phyloP scores from a whole-genome alignment of 805 yeast genomes.

The Ogataea haglerorum region DNA sequence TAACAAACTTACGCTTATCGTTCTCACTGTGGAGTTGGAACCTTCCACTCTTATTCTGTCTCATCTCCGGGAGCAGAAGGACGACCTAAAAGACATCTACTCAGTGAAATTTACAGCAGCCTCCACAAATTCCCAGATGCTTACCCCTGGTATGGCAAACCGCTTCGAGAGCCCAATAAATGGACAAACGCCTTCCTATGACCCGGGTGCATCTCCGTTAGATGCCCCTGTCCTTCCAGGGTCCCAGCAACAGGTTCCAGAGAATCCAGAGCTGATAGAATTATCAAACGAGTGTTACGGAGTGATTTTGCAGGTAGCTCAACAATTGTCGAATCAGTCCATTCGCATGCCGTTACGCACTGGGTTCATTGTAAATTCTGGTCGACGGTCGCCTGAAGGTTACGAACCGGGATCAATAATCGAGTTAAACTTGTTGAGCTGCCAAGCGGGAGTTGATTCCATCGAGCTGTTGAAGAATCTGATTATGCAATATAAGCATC shows the following conservation, averaged over 20 bases:
- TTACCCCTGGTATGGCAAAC: slow-evolving; percentile 18
- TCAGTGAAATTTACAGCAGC: slow-evolving; percentile 26
- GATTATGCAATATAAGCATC: slow-evolving; percentile 57
- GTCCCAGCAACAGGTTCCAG: slow-evolving; percentile 4
- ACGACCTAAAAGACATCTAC: slow-evolving; percentile 21
- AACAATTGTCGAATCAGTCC: slow-evolving; percentile 68
- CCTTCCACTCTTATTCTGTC: slow-evolving; percentile 43
- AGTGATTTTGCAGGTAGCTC: slow-evolving; percentile 53
- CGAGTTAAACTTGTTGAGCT: slow-evolving; percentile 68
- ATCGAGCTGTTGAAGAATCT: slow-evolving; percentile 52
- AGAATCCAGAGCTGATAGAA: slow-evolving; percentile 40
- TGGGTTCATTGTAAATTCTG: slow-evolving; percentile 55
- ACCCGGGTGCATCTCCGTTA: slow-evolving; percentile 25
- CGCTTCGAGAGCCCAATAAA: slow-evolving; percentile 30
- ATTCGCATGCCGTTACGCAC: slow-evolving; percentile 67
- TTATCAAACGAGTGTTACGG: slow-evolving; percentile 52
- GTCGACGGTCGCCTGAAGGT: slow-evolving; percentile 5
- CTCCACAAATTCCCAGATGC: slow-evolving; percentile 27
- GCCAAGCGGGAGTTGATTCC: slow-evolving; percentile 64
- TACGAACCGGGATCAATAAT: slow-evolving; percentile 31
- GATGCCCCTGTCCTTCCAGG: slow-evolving; percentile 14
- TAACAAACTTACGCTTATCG: slow-evolving; percentile 58
- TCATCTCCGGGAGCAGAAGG: slow-evolving; percentile 20
- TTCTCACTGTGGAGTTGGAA: slow-evolving; percentile 61
- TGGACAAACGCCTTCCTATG: slow-evolving; percentile 29